Conservation (phyloP, 2,329 filamentous ascomycete species). For the Cladosporium sp. region DNA sequence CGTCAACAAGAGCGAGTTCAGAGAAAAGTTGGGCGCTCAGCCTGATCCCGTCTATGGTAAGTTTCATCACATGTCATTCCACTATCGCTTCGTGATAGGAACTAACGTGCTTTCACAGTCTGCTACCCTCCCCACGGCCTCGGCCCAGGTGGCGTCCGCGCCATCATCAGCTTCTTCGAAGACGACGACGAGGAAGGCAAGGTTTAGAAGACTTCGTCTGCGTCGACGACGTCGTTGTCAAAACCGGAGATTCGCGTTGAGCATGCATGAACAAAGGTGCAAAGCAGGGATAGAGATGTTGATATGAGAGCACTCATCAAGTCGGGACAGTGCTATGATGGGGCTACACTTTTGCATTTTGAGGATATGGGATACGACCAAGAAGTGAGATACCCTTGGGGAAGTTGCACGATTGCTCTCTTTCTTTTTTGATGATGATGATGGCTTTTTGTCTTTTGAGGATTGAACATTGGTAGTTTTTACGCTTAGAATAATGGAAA, state of each 20-base stretch:
- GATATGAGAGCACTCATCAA: not conserved
- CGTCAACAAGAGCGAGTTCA: conserved; percentile 80
- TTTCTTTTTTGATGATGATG: no score
- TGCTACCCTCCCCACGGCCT: conserved; percentile 85
- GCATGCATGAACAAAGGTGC: no score
- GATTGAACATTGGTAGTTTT: no score
- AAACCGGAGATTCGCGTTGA: not conserved
- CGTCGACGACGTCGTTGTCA: not conserved
- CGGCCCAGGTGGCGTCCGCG: conserved; percentile 73
- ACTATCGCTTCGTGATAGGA: not conserved
- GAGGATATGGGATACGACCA: no score
- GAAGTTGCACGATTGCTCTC: no score
- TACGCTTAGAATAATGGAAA: no score
- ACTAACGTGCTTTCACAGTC: conserved; percentile 42
- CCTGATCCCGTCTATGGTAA: conserved; percentile 71
- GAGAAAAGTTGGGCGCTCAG: conserved; percentile 80
- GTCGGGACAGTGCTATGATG: not conserved
- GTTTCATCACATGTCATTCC: conserved; percentile 6
- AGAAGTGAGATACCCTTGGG: not conserved
- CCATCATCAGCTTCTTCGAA: conserved; percentile 88
- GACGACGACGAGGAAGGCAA: conserved; percentile 48
- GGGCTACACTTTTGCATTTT: no score
- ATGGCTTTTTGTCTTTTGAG: no score
- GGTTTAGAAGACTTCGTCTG: conserved; percentile 17
- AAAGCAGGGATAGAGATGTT: not conserved